A percentile compares a stretch with the other conserved stretches of the same genome.
These are phyloP conservation scores for Borovskyia barvae DNA, from an alignment of 208 protist species.

Conservation along the genomic window DNA sequence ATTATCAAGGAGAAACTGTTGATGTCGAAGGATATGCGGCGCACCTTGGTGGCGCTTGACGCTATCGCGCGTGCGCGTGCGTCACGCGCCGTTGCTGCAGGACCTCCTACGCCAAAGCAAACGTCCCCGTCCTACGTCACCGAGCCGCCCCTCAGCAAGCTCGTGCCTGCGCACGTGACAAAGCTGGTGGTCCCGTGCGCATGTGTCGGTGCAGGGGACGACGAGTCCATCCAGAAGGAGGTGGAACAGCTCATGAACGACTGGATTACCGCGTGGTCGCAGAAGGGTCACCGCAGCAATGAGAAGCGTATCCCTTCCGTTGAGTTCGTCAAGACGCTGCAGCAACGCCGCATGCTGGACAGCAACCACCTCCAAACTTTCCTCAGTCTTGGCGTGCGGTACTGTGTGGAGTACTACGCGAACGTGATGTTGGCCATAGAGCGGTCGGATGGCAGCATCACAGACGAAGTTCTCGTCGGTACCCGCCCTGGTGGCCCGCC, in stretches of 20 bases:
- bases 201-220: conserved; percentile 37
- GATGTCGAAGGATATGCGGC: conserved; percentile 52
- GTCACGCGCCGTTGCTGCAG: conserved; percentile 14
- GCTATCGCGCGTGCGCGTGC: conserved; percentile 49
- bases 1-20: conserved; percentile 84
- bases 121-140: conserved; percentile 34
- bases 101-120: conserved; percentile 14
- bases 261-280: conserved; percentile 70
- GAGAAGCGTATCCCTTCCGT: conserved; percentile 55
- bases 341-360: conserved; percentile 82
- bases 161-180: conserved; percentile 40
- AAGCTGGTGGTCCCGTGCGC: conserved; percentile 55
- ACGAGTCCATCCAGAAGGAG: conserved; percentile 40
- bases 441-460: conserved; percentile 39
- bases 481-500: conserved; percentile 66
- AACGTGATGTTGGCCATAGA: conserved; percentile 73
- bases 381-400: conserved; percentile 76
- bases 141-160: conserved; percentile 52
- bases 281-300: conserved; percentile 35
- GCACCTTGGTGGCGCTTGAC: conserved; percentile 75
- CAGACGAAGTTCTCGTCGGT: conserved; percentile 15
- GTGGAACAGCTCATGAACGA: conserved; percentile 71
- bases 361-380: conserved; percentile 76
- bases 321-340: conserved; percentile 77
- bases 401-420: conserved; percentile 91